A percentile compares a stretch with the other conserved stretches of the same genome.
Evolutionary conservation across 495 filamentous ascomycete genomes (phyloP).

Genomic region (Tuber calosporum): DNA sequence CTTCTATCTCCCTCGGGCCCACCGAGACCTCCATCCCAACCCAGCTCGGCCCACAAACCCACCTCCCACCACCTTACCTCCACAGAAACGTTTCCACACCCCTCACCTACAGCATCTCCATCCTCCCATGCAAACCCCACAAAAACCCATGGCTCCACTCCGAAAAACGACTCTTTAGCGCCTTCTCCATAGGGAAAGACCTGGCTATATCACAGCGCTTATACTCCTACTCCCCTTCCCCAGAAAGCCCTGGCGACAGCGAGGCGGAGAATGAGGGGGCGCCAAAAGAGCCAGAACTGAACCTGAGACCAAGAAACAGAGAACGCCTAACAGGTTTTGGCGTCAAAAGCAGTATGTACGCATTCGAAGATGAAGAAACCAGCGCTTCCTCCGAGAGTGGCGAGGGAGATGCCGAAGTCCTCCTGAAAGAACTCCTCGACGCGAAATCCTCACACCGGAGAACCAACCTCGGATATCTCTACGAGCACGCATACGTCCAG

Average conservation of each 20-base stretch:
- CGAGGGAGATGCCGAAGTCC: background rate
- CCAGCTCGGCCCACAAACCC: constrained; percentile 12
- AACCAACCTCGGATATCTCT: constrained; percentile 8
- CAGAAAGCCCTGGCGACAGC: background rate
- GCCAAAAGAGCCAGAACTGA: background rate
- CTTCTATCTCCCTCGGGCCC: constrained; percentile 10
- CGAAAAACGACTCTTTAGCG: constrained; percentile 21
- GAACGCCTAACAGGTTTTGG: background rate
- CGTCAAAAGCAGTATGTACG: background rate
- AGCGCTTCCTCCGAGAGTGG: background rate
- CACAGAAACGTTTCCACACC: background rate
- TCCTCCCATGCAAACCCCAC: constrained; percentile 10
- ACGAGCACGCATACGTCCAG: constrained; percentile 15
- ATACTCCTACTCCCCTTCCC: constrained; percentile 14
- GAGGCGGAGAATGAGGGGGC: background rate
- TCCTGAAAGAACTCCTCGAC: background rate
- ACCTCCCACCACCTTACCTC: constrained; percentile 12
- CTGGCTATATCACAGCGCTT: constrained; percentile 24
- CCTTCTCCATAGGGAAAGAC: constrained; percentile 19
- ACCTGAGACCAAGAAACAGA: background rate
- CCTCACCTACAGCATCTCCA: constrained; percentile 5
- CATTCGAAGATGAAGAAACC: constrained; percentile 7
- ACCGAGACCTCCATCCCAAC: constrained; percentile 4
- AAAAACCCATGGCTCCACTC: background rate
- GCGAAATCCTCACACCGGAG: background rate